Base-by-base conservation (phyloP, 2,329 filamentous ascomycete species). In the Alternaria sp. region DNA sequence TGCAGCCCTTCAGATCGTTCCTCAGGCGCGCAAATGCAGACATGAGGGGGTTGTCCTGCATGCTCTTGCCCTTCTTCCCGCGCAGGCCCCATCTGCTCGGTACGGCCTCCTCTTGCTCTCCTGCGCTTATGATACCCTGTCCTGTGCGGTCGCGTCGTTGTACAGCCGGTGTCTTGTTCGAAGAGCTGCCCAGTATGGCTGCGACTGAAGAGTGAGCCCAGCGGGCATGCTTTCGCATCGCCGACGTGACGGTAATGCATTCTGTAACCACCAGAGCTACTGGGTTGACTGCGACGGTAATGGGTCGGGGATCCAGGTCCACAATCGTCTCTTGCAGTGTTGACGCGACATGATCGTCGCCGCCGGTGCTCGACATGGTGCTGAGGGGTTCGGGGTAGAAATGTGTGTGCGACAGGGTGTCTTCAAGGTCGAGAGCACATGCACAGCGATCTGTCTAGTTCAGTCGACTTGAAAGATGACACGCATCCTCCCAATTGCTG, bases 181-280 rank as follows among this genome's bases (percentile, higher is more conserved):
- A 81, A 34, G 82, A 83, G 65, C 92, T 92, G 50, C 95, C 95
- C 31, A 99, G 84, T 61, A 99, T 99, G 52, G 94, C 94, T 36
- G 95, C 93, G 42, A 99, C 95, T 5, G 93, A 97, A 11, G 93
- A 97, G 77, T 98, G 93, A 46, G 93, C 92, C 84, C 94, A 98
- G 66, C 95, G 90, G 65, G 93, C 91, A 85, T 97, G 90, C 81
- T 99, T 99, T 73, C 96, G 93, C 86, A 99, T 97, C 61, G 93
- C 93, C 62, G 94, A 97, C 13, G 95, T 98, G 80, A 99, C 94
- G 44, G 93, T 94, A 75, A 98, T 98, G 79, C 95, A 99, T 88
- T 99, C 95, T 79, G 94, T 97, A 63, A 96, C 97, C 66, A 99
- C 93, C 70, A 99, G 83, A 48, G 93, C 93, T 56, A 97, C 89